These are phyloP conservation scores for Chalciporus piperatus DNA, from an alignment of 768 basidiomycete species.

Conservation along the genomic window DNA sequence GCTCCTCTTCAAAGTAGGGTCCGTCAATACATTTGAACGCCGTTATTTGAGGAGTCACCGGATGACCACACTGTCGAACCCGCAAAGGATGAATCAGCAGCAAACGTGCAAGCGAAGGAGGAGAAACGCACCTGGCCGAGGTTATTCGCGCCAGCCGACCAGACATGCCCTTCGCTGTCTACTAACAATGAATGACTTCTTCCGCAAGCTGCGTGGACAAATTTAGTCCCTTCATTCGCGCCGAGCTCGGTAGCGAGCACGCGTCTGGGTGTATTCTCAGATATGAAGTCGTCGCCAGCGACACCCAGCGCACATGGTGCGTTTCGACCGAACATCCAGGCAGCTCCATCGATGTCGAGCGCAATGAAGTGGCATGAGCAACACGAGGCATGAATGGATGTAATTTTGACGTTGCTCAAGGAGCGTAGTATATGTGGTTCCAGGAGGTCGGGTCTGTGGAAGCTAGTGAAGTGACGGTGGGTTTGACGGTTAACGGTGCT, in stretches of 20 bases:
- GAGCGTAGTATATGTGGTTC: slow-evolving; percentile 90
- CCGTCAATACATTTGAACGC: slow-evolving; percentile 63
- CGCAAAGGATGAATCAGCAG: background rate
- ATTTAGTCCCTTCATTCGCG: slow-evolving; percentile 51
- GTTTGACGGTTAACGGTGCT: background rate
- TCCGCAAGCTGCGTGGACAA: slow-evolving; percentile 83
- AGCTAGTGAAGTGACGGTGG: slow-evolving; percentile 1
- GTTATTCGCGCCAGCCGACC: slow-evolving; percentile 81
- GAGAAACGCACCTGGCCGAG: slow-evolving; percentile 65
- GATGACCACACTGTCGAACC: slow-evolving; percentile 63
- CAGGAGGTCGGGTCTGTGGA: slow-evolving; percentile 73
- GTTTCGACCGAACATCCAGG: slow-evolving; percentile 91
- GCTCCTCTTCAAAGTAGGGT: slow-evolving; percentile 53
- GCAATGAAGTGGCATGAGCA: slow-evolving; percentile 73
- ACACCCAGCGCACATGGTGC: slow-evolving; percentile 66
- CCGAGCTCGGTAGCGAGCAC: slow-evolving; percentile 61
- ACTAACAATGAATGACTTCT: slow-evolving; percentile 81
- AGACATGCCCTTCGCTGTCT: slow-evolving; percentile 76
- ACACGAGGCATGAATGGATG: slow-evolving; percentile 74
- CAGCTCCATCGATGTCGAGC: slow-evolving; percentile 71
- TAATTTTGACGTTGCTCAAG: slow-evolving; percentile 71
- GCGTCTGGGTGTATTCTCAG: slow-evolving; percentile 71
- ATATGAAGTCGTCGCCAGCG: slow-evolving; percentile 51
- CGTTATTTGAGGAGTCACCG: slow-evolving; percentile 59
- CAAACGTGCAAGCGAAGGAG: background rate